Evolutionary conservation across 2,329 filamentous ascomycete genomes (phyloP), one percentile per base, ranked within the genome.

Genomic region (Neonectria faginata): DNA sequence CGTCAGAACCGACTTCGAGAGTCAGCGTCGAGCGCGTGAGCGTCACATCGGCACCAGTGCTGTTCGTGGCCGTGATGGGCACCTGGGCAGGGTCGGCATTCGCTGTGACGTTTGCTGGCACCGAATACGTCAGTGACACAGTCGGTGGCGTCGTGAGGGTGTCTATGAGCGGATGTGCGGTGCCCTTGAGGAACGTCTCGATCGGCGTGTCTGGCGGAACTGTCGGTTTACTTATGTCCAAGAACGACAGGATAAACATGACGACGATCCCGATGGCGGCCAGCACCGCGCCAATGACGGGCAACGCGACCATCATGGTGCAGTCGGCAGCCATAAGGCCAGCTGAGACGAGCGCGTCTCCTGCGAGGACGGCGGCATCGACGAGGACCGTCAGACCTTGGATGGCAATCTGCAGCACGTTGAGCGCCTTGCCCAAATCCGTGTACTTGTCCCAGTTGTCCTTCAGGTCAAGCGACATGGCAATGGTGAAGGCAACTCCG

Each of bases 401-500:
- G 41, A 44, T 44, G 11, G 41, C 41, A 20, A 44, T 22, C 41
- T 44, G 41, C 18, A 44, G 41, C 41, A 44, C 41, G 41, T 44
- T 44, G 41, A 44, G 41, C 3, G 18, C 41, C 41, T 44, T 44
- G 8, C 41, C 41, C 18, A 12, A 4, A 14, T 44, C 41, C n/a
- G 41, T 44, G 20, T 44, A 44, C 18, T 44, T 44, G 41, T 44
- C 41, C 41, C 41, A 44, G 41, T 44, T 44, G 18, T 44, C 18
- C 41, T 44, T 44, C n/a, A 44, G 41, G 41, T 44, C 41, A 22
- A 44, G 41, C 41, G 41, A 44, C 41, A 44, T 44, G 41, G 41
- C 11, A 22, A 44, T 44, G 41, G 41, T 44, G 22, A 44, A 44
- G n/a, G 41, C 41, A 12, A 44, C 22, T 44, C 41, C 41, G 41